phyloP scores from a whole-genome alignment of 148 eudicot genomes.

The Rheum nobile region DNA sequence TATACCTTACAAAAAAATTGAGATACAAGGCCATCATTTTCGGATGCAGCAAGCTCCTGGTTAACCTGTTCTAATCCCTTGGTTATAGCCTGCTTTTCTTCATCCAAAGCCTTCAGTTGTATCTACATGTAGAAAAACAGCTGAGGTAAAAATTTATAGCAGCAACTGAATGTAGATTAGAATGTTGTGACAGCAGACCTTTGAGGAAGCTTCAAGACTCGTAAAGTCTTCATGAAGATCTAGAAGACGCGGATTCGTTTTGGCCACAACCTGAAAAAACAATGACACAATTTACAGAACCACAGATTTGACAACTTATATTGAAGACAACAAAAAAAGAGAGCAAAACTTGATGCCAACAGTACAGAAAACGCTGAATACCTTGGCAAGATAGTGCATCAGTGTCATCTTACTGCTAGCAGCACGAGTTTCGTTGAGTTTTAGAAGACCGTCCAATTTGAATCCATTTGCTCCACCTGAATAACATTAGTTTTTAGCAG shows the following conservation, averaged over 20 bases:
- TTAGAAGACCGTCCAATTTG: conserved; percentile 82
- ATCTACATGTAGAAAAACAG: conserved; percentile 37
- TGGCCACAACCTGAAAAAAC: conserved; percentile 18
- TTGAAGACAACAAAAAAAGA: neutral
- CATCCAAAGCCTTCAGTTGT: conserved; percentile 88
- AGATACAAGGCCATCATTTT: conserved; percentile 87
- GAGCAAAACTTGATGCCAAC: neutral
- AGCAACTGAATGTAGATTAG: neutral
- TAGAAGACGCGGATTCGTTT: conserved; percentile 56
- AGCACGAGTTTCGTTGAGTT: conserved; percentile 91
- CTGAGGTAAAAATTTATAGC: neutral
- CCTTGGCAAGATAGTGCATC: conserved; percentile 98
- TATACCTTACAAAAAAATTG: conserved; percentile 64
- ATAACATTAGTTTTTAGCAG: neutral
- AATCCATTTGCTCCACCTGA: conserved; percentile 82
- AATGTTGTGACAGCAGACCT: conserved; percentile 30
- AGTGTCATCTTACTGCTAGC: conserved; percentile 80
- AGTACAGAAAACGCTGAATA: conserved; percentile 11
- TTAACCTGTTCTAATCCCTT: conserved; percentile 87
- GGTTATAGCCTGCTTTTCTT: conserved; percentile 94
- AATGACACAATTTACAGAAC: neutral
- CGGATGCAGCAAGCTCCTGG: conserved; percentile 76
- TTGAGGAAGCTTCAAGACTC: conserved; percentile 73
- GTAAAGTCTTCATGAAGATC: conserved; percentile 62
- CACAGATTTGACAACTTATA: neutral